Evolutionary conservation across 2,329 filamentous ascomycete genomes (phyloP), one percentile per base, ranked within the genome.

Genomic region (Ophiocordyceps australis): DNA sequence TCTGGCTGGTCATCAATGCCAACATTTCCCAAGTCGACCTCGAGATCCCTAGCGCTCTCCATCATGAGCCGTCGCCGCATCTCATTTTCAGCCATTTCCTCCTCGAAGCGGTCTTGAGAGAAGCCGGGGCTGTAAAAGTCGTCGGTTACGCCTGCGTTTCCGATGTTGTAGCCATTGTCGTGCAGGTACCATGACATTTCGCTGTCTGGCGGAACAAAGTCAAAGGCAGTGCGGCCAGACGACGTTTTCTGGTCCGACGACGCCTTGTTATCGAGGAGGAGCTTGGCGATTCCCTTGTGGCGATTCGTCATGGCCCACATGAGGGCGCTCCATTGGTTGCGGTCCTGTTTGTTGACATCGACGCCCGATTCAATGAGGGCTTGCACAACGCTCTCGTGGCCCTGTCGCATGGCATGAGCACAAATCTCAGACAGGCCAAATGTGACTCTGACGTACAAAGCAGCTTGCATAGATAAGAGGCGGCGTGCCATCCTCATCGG

Each of bases 281-380:
- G 62, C 51, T 95, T 95, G 19, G 86, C 85, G 37, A 98, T 98
- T 24, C 74, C 74, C 53, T 95, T 95, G 53, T 98, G 89, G 30
- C 85, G 63, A 50, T 98, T 98, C 29, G 89, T 98, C 81, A 95
- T 95, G 25, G 89, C 86, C 89, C 89, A 98, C 85, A 98, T 98
- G 32, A 98, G 62, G 10, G 89, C 80, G 41, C 81, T 95, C 89
- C 89, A 98, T 44, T 91, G 77, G 45, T 95, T 95, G 34, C 76
- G 79, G 46, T 98, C 89, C 50, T 95, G 86, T 40, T 76, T 76
- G 53, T 98, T 83, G 27, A 95, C 83, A 40, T 82, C 69, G 20
- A 77, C 86, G 14, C 86, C 85, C 8, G 82, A 81, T 31, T 82
- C 69, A 27, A 98, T 69, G 26, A 98, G 65, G 20, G 76, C 71